phyloP scores from a whole-genome alignment of 2,329 filamentous ascomycete genomes.

The Monosporascus sp. region DNA sequence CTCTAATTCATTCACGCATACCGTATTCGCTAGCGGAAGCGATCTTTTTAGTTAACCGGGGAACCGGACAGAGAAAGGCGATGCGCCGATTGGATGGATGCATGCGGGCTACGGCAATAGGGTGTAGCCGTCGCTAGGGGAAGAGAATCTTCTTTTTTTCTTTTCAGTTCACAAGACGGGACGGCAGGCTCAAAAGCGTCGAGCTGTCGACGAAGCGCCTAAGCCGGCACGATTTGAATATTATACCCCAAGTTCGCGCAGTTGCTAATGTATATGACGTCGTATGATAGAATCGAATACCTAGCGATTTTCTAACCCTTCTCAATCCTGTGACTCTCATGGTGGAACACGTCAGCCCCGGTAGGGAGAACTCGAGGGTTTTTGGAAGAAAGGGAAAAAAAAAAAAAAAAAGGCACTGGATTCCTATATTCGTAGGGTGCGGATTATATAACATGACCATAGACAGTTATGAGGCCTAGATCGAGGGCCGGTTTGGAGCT shows the following conservation, averaged over 20 bases:
- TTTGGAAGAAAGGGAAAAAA: too few species aligned
- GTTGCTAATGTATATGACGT: slow-evolving; percentile 29
- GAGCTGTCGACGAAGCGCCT: slow-evolving; percentile 7
- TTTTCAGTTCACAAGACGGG: background rate
- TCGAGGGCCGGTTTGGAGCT: background rate
- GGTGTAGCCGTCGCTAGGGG: background rate
- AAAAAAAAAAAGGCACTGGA: too few species aligned
- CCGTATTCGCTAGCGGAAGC: background rate
- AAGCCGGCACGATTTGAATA: slow-evolving; percentile 17
- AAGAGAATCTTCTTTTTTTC: background rate
- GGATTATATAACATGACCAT: too few species aligned
- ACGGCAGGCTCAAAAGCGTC: background rate
- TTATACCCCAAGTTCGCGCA: slow-evolving; percentile 25
- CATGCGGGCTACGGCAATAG: background rate
- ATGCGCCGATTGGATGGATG: background rate
- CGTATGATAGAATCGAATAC: slow-evolving; percentile 28
- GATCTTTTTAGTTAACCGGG: background rate
- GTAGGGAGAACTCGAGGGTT: too few species aligned
- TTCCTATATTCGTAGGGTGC: too few species aligned
- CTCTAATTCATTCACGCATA: slow-evolving; percentile 17
- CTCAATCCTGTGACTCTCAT: background rate
- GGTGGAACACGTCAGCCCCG: too few species aligned
- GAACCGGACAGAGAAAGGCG: background rate
- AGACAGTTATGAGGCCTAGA: background rate
- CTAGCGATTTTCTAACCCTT: slow-evolving; percentile 1